These are phyloP conservation scores for peach (Prunus persica) DNA, from an alignment of 306 rosid genomes.

Conservation along the genomic window DNA sequence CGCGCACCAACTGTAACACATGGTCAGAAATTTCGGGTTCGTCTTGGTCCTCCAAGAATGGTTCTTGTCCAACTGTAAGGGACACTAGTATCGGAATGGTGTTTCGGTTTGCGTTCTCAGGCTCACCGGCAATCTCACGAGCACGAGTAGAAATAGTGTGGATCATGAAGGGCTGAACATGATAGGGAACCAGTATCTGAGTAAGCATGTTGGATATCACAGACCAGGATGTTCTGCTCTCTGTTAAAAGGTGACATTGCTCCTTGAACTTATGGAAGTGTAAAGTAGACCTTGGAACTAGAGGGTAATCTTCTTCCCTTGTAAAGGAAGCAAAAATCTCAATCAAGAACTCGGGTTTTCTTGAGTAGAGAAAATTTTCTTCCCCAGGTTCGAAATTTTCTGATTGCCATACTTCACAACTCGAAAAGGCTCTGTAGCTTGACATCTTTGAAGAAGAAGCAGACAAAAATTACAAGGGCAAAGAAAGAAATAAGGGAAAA, in stretches of 20 bases:
- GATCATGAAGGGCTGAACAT: conserved; percentile 24
- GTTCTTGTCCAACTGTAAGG: not conserved
- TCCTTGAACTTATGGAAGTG: not conserved
- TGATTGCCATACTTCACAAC: conserved; percentile 13
- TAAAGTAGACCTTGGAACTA: not conserved
- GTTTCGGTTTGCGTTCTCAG: not conserved
- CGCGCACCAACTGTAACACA: not conserved
- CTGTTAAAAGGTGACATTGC: not conserved
- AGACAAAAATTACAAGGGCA: not conserved
- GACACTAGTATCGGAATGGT: not conserved
- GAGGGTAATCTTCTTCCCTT: not conserved
- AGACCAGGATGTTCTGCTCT: conserved; percentile 8
- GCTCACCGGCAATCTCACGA: conserved; percentile 11
- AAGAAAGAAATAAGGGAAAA: not conserved
- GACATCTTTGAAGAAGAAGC: conserved; percentile 3
- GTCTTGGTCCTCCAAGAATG: not conserved
- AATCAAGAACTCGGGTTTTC: conserved; percentile 6
- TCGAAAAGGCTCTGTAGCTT: not conserved
- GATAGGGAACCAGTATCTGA: conserved; percentile 16
- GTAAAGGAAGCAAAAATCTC: not conserved
- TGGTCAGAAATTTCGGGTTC: not conserved
- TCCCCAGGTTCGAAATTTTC: not conserved
- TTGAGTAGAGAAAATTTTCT: not conserved
- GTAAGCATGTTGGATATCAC: conserved; percentile 24
- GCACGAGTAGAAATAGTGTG: conserved; percentile 8